Conservation (phyloP, 2,329 filamentous ascomycete species). For the Tolypocladium inflatum region DNA sequence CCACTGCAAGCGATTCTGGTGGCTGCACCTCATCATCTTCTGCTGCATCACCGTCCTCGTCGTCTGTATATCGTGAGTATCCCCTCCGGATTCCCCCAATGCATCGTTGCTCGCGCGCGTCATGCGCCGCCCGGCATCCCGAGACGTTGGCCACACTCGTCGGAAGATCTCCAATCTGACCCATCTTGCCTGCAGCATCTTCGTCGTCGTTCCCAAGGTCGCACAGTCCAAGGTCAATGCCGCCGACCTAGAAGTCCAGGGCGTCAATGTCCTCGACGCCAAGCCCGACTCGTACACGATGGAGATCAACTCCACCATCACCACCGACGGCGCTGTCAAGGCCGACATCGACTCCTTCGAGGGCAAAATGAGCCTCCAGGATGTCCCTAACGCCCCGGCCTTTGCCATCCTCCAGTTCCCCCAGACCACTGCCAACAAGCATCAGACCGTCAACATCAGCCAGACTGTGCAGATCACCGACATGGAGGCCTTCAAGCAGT, state of each 20-base stretch:
- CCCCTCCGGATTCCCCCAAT: background rate
- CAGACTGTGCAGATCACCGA: slow-evolving; percentile 38
- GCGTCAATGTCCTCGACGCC: slow-evolving; percentile 39
- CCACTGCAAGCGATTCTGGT: slow-evolving; percentile 51
- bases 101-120: background rate
- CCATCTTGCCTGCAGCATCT: slow-evolving; percentile 32
- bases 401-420: slow-evolving; percentile 45
- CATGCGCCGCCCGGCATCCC: background rate
- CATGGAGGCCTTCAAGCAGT: slow-evolving; percentile 38
- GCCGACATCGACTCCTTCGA: slow-evolving; percentile 41
- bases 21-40: slow-evolving; percentile 45
- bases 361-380: slow-evolving; percentile 46
- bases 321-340: slow-evolving; percentile 39
- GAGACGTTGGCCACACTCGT: background rate
- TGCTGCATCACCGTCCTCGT: slow-evolving; percentile 41
- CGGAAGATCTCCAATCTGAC: background rate
- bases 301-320: slow-evolving; percentile 47
- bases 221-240: slow-evolving; percentile 46
- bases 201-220: slow-evolving; percentile 46
- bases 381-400: slow-evolving; percentile 32
- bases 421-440: slow-evolving; percentile 35
- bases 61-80: slow-evolving; percentile 49
- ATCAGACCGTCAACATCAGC: slow-evolving; percentile 41
- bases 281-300: slow-evolving; percentile 35
- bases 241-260: slow-evolving; percentile 41